phyloP scores from a whole-genome alignment of 352 stramenopile species.

The Globisporangium nagaii region DNA sequence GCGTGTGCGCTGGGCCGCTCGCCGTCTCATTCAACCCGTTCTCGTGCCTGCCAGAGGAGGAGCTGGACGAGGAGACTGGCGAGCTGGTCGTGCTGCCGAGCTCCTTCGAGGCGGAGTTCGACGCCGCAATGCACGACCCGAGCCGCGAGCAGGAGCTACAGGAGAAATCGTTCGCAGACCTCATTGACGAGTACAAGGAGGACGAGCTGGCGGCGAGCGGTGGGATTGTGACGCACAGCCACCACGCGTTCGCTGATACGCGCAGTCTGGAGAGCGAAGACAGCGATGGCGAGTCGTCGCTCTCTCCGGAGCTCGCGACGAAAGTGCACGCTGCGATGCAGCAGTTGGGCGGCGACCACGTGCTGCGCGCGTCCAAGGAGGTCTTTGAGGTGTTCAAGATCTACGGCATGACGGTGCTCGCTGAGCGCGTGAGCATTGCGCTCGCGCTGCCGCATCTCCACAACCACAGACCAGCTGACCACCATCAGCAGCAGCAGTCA shows the following conservation, averaged over 20 bases:
- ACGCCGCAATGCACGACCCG: conserved; percentile 8
- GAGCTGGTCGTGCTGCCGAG: conserved; percentile 43
- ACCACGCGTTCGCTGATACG: conserved; percentile 30
- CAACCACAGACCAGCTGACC: conserved; percentile 3
- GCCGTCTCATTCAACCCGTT: conserved; percentile 56
- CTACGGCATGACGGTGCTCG: conserved; percentile 74
- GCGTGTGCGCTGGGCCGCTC: conserved; percentile 28
- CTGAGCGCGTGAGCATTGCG: conserved; percentile 55
- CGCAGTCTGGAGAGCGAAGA: background rate
- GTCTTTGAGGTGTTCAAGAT: conserved; percentile 82
- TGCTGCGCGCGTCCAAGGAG: conserved; percentile 51
- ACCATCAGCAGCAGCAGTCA: too few relatives aligned
- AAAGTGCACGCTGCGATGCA: conserved; percentile 18
- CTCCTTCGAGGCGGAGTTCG: conserved; percentile 16
- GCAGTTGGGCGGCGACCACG: conserved; percentile 27
- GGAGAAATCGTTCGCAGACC: conserved; percentile 25
- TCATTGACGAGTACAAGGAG: conserved; percentile 37
- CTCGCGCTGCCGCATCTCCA: conserved; percentile 30
- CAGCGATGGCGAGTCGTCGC: conserved; percentile 3
- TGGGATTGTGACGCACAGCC: background rate
- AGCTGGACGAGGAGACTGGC: conserved; percentile 51
- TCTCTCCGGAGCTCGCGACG: background rate
- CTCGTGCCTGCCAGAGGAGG: conserved; percentile 47
- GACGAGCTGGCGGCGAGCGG: background rate
- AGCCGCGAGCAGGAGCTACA: conserved; percentile 11